Evolutionary conservation across 192 early-diverging fungal species (phyloP), one percentile per base, ranked within the genome.

Genomic region (Mortierella alpina): DNA sequence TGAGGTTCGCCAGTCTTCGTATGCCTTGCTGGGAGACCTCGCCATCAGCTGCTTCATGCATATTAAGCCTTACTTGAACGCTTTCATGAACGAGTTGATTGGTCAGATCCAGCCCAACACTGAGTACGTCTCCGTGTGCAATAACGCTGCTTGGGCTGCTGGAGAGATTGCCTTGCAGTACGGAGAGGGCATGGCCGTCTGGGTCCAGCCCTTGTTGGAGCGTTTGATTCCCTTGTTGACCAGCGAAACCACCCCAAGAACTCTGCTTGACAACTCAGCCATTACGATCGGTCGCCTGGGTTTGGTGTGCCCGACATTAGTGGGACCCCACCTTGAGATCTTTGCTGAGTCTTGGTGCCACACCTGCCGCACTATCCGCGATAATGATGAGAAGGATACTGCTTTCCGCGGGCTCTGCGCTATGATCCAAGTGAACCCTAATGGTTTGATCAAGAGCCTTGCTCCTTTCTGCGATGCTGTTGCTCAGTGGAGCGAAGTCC

Each of bases 251-350:
- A 91, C 90, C n/a, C 88, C 91, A 31, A 80, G 90, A 31, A 93
- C 92, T n/a, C 81, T 99, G 48, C 86, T 88, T 49, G 97, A 99
- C 82, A 99, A 99, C 81, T 93, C 96, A 2, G 97, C 96, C 42
- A 98, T 99, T 73, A 97, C 97, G 14, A 91, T 98, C 61, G 98
- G 98, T n/a, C 91, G 98, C 50, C 82, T 99, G 47, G 98, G 96
- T n/a, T 82, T 91, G 8, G 95, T 95, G 5, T 93, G 91, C 80
- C 95, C 97, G 14, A 75, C 86, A 39, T 62, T 91, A 23, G 93
- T 98, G 39, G 96, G 96, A 61, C 94, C 95, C 58, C 92, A 95
- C 62, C 87, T 99, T 14, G 90, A 92, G 59, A 68, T 84, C 5
- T 99, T 99, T 88, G 88, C 93, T 7, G 86, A 93, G 68, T 87